Percentiles rank a stretch among this genome's conserved stretches.
Evolutionary conservation across 257 asterid species (phyloP).

Genomic region (Solanum appendiculatum): DNA sequence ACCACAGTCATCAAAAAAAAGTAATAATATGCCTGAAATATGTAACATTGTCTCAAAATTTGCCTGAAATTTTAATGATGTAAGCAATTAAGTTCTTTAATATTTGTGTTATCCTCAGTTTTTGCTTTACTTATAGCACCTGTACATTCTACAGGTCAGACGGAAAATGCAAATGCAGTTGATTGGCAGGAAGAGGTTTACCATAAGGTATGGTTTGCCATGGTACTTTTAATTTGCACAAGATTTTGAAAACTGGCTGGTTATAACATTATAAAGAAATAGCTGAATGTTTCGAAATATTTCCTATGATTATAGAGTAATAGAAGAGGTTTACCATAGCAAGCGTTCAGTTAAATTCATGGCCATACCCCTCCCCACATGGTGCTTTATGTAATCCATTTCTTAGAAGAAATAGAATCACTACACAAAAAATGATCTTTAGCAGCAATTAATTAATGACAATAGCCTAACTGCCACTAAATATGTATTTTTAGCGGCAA

Average conservation of each 20-base stretch:
- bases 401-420: background rate
- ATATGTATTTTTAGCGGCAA: no score
- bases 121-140: slow-evolving; percentile 28
- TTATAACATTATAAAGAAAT: background rate
- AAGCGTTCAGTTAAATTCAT: background rate
- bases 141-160: slow-evolving; percentile 63
- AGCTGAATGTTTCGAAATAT: background rate
- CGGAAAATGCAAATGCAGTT: slow-evolving; percentile 47
- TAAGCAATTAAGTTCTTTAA: background rate
- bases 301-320: background rate
- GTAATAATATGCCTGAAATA: no score
- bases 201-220: slow-evolving; percentile 39
- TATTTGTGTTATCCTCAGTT: background rate
- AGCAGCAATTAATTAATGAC: no score
- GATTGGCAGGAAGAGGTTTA: slow-evolving; percentile 92
- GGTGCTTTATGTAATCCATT: background rate
- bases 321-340: background rate
- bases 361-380: background rate
- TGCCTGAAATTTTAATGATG: background rate
- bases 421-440: no score
- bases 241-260: background rate
- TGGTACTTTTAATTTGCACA: background rate
- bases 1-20: no score
- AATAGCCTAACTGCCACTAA: no score
- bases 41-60: background rate